A percentile compares a stretch with the other conserved stretches of the same genome.
These are phyloP conservation scores for Flaveria ramosissima DNA, from an alignment of 129 eudicot species.

Conservation along the genomic window DNA sequence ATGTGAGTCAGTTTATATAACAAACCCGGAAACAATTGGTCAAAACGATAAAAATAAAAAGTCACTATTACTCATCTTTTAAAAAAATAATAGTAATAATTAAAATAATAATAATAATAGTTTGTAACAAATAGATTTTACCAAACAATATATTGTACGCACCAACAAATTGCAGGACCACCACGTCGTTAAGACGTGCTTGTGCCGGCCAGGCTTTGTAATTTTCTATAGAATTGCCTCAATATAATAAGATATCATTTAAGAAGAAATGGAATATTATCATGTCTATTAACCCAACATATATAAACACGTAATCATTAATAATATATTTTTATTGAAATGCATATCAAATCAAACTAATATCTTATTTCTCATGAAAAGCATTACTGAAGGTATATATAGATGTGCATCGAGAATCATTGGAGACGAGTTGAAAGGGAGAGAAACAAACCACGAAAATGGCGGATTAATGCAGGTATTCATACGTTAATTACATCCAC, in stretches of 20 bases:
- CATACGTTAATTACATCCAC: conserved; percentile 25
- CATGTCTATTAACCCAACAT: not conserved
- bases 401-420: conserved; percentile 8
- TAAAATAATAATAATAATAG: not conserved
- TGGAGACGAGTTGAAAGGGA: conserved; percentile 21
- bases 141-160: not conserved
- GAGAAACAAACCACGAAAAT: conserved; percentile 30
- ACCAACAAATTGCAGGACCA: conserved; percentile 25
- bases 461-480: conserved; percentile 26
- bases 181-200: conserved; percentile 43
- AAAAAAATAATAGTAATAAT: too few relatives aligned
- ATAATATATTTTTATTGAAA: not conserved
- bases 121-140: not conserved
- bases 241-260: conserved; percentile 19
- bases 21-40: too few relatives aligned
- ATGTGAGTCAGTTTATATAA: too few relatives aligned
- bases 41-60: too few relatives aligned
- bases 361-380: not conserved
- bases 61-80: too few relatives aligned
- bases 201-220: conserved; percentile 34
- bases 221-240: not conserved
- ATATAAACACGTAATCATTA: not conserved
- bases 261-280: not conserved
- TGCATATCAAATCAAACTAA: not conserved
- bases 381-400: conserved; percentile 12